Percentiles rank a stretch among this genome's conserved stretches.
These are phyloP conservation scores for Huntiella omanensis DNA, from an alignment of 2,329 filamentous ascomycete genomes.

Conservation along the genomic window DNA sequence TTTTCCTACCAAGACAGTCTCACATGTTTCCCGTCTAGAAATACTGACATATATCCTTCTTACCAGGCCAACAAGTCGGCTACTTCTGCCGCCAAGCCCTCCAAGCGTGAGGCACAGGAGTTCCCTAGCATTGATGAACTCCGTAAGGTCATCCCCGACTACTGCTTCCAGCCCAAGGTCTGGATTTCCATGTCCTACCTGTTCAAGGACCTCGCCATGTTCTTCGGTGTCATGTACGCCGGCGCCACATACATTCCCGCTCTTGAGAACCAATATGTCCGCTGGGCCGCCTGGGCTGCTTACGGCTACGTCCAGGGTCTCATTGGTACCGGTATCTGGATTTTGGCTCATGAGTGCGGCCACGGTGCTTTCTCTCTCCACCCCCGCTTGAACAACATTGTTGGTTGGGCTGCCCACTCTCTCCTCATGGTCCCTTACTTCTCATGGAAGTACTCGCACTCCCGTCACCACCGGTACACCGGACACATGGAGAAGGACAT, in stretches of 20 bases:
- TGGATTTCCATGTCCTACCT: slow-evolving; percentile 35
- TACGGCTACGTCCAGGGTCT: slow-evolving; percentile 46
- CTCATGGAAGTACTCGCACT: slow-evolving; percentile 53
- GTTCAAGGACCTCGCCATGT: slow-evolving; percentile 33
- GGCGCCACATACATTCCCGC: slow-evolving; percentile 34
- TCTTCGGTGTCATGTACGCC: slow-evolving; percentile 27
- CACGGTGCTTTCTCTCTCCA: slow-evolving; percentile 48
- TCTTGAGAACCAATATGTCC: slow-evolving; percentile 25
- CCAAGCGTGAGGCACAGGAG: slow-evolving; percentile 4
- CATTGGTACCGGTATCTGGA: slow-evolving; percentile 50
- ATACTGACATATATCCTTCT: slow-evolving; percentile 6
- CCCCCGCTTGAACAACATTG: slow-evolving; percentile 35
- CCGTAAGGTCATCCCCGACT: slow-evolving; percentile 34
- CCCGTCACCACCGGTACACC: slow-evolving; percentile 49
- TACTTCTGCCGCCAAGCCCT: not conserved
- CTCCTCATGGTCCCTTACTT: slow-evolving; percentile 51
- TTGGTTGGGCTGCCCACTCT: slow-evolving; percentile 48
- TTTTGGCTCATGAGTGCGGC: slow-evolving; percentile 52
- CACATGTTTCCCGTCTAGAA: not conserved
- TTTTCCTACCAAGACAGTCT: not conserved
- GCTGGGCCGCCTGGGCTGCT: slow-evolving; percentile 30
- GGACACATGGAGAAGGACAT: slow-evolving; percentile 51
- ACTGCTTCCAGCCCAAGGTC: slow-evolving; percentile 41
- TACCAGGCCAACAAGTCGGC: slow-evolving; percentile 7
- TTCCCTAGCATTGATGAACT: slow-evolving; percentile 29